Evolutionary conservation across 148 eudicot genomes (phyloP), one percentile per base, ranked within the genome.

Genomic region (Talinum fruticosum): DNA sequence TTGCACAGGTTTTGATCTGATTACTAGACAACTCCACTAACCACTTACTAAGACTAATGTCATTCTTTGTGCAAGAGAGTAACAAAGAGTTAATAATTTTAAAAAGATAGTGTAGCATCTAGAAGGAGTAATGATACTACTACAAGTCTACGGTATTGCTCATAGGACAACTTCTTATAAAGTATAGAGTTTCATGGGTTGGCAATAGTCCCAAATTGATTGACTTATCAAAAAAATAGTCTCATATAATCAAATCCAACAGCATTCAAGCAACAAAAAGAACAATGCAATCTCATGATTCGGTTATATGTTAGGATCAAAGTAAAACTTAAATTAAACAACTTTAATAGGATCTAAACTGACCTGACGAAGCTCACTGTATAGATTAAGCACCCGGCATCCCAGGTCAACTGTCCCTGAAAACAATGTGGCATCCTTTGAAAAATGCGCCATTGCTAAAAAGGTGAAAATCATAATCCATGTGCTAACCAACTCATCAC

Each of bases 301-400:
- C 15, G 0, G 0, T 4, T 59, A 28, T 57, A 53, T 54, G 35
- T 19, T 26, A 78, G 10, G 13, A 64, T 16, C 30, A 49, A 47
- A 26, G 66, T 14, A 34, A 64, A 49, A 74, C 61, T 67, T 53
- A 75, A 77, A 61, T n/a, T 10, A 12, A 28, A 62, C 66, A 10
- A 18, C 30, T 62, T 15, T 21, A 62, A 10, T 10, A 29, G 51
- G 57, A 5, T 66, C 62, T 65, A 62, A 41, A 84, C 92, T 84
- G 76, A 96, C 99, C 98, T 96, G 98, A 28, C 98, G 99, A 80
- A 96, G 99, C 76, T 96, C 98, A 67, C 92, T 83, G 73, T 89
- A 96, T 35, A 96, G 88, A 67, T 87, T 85, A 78, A 93, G 78
- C 62, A 93, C 80, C 80, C 83, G 89, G 86, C 92, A 91, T n/a